phyloP scores from a whole-genome alignment of 345 rosid genomes.

The Eucalyptus polyanthemos region DNA sequence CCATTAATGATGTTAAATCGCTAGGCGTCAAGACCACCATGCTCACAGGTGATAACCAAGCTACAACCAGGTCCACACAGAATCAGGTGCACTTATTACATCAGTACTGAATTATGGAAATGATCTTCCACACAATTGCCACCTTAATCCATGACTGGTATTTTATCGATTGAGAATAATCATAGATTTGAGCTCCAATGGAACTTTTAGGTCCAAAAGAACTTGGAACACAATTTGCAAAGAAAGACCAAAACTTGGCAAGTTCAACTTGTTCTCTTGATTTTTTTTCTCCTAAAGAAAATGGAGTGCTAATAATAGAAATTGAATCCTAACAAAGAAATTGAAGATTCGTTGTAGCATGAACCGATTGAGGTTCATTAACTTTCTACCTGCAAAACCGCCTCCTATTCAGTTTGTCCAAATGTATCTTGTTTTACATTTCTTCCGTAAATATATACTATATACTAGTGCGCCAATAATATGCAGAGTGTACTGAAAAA shows the following conservation, averaged over 20 bases:
- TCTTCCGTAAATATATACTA: neutral
- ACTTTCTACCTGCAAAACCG: neutral
- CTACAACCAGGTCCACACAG: constrained; percentile 51
- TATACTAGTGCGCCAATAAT: neutral
- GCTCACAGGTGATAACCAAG: constrained; percentile 70
- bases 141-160: neutral
- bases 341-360: neutral
- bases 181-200: neutral
- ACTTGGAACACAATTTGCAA: neutral
- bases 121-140: neutral
- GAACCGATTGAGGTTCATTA: neutral
- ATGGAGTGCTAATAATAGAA: neutral
- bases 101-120: neutral
- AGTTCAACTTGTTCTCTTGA: neutral
- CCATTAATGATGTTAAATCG: constrained; percentile 38
- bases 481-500: neutral
- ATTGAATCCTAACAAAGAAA: neutral
- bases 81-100: constrained; percentile 27
- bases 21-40: constrained; percentile 48
- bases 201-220: neutral
- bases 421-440: neutral
- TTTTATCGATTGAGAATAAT: neutral
- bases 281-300: neutral
- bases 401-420: neutral
- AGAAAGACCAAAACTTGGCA: neutral